Conservation (phyloP, 441 rosid species). For the Syzygium malaccense region DNA sequence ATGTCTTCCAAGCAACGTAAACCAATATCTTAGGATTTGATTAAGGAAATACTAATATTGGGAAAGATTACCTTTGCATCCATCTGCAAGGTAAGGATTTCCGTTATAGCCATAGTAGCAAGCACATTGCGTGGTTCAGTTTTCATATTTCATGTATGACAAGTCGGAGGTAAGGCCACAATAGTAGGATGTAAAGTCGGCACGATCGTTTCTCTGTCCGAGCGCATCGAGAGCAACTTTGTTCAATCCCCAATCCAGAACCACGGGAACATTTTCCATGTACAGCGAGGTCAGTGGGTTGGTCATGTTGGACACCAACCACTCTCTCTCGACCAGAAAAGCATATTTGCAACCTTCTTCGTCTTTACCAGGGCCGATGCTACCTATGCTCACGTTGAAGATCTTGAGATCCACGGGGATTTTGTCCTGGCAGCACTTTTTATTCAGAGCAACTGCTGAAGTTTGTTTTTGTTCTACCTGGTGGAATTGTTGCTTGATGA, state of each 20-base stretch:
- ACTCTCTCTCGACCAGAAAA: neutral
- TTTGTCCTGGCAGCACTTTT: neutral
- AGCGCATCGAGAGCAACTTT: neutral
- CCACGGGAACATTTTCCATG: neutral
- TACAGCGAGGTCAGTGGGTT: neutral
- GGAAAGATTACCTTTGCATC: neutral
- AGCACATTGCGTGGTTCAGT: neutral
- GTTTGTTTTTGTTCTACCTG: no score
- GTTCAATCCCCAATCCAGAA: neutral
- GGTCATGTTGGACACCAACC: neutral
- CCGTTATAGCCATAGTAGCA: neutral
- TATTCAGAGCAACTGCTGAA: no score
- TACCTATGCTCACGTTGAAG: neutral
- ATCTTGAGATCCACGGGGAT: neutral
- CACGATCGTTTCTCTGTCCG: neutral
- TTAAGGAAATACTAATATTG: neutral
- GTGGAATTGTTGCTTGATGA: no score
- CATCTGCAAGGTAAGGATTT: neutral
- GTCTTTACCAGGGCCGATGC: neutral
- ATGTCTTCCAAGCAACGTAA: neutral
- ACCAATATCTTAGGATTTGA: neutral
- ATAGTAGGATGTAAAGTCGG: neutral
- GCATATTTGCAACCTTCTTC: neutral
- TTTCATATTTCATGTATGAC: no score
- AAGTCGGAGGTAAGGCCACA: neutral